phyloP scores from a whole-genome alignment of 2,329 filamentous ascomycete genomes.

The Sordariomycetes sp. region DNA sequence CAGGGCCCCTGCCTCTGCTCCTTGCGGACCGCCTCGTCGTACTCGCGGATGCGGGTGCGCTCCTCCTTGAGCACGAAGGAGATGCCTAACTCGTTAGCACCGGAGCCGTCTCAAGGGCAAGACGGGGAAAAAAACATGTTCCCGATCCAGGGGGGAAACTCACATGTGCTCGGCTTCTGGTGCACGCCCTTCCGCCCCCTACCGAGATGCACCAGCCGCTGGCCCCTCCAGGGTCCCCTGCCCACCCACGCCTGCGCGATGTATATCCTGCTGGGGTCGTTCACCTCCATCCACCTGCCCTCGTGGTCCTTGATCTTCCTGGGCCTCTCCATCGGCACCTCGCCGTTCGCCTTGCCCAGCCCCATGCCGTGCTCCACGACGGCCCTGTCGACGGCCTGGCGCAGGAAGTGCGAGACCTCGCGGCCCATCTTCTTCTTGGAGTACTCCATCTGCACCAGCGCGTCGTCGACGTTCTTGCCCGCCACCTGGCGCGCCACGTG shows the following conservation, averaged over 20 bases:
- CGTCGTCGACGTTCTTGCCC: constrained; percentile 89
- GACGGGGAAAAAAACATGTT: not conserved
- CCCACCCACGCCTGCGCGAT: constrained; percentile 91
- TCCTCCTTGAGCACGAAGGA: constrained; percentile 86
- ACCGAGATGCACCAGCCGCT: constrained; percentile 60
- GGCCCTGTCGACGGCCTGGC: constrained; percentile 72
- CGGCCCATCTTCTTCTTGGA: constrained; percentile 85
- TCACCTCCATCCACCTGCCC: constrained; percentile 59
- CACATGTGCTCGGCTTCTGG: constrained; percentile 64
- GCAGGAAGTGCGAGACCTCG: constrained; percentile 69
- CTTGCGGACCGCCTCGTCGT: constrained; percentile 68
- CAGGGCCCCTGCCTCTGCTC: constrained; percentile 67
- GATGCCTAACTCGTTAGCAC: constrained; percentile 45
- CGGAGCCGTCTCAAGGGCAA: not conserved
- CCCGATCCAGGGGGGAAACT: constrained; percentile 23
- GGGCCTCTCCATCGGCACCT: constrained; percentile 19
- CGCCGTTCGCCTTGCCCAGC: constrained; percentile 36
- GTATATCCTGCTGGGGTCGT: constrained; percentile 74
- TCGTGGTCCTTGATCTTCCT: constrained; percentile 60
- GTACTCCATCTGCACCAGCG: constrained; percentile 89
- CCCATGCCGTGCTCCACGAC: constrained; percentile 80
- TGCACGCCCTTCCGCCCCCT: constrained; percentile 61
- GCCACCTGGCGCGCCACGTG: constrained; percentile 79
- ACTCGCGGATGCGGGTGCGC: constrained; percentile 72
- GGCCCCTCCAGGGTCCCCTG: constrained; percentile 51